These are phyloP conservation scores for Gautieria morchelliformis DNA, from an alignment of 768 basidiomycete genomes.

Conservation along the genomic window DNA sequence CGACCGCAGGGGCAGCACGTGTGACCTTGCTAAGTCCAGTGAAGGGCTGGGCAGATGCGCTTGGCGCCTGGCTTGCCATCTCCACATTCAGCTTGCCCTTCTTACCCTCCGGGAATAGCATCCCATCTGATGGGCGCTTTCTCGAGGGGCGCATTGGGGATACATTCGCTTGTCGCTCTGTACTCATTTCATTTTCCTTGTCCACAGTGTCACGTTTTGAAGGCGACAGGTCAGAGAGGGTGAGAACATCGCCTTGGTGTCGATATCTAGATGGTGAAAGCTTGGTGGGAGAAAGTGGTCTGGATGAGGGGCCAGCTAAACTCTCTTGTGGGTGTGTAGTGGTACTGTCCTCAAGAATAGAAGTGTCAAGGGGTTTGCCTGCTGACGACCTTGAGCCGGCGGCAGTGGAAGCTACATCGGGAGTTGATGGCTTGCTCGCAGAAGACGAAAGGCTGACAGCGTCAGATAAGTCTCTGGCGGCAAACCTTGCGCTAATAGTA, in stretches of 20 bases:
- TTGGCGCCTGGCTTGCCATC: not conserved
- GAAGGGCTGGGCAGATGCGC: slow-evolving; percentile 8
- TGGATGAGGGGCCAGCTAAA: not conserved
- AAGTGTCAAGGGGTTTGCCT: not conserved
- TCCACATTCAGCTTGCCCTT: not conserved
- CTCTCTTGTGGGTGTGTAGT: not conserved
- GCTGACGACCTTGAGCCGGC: not conserved
- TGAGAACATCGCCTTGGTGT: slow-evolving; percentile 22
- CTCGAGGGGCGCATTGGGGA: slow-evolving; percentile 33
- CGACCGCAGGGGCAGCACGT: not conserved
- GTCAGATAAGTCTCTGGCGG: not conserved
- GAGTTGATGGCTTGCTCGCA: not conserved
- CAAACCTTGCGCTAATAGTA: slow-evolving; percentile 15
- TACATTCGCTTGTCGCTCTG: not conserved
- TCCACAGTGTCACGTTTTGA: not conserved
- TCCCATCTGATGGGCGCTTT: slow-evolving; percentile 37
- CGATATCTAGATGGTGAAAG: not conserved
- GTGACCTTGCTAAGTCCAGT: not conserved
- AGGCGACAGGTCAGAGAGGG: slow-evolving; percentile 45
- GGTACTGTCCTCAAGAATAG: not conserved
- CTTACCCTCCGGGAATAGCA: not conserved
- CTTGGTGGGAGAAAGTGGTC: not conserved
- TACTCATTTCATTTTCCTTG: not conserved
- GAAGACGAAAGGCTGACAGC: not conserved
- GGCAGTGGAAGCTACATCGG: not conserved